Evolutionary conservation across 202 grass and related monocot genomes (phyloP), one percentile per base, ranked within the genome.

Genomic region (Bolboschoenoplectus hybrid): DNA sequence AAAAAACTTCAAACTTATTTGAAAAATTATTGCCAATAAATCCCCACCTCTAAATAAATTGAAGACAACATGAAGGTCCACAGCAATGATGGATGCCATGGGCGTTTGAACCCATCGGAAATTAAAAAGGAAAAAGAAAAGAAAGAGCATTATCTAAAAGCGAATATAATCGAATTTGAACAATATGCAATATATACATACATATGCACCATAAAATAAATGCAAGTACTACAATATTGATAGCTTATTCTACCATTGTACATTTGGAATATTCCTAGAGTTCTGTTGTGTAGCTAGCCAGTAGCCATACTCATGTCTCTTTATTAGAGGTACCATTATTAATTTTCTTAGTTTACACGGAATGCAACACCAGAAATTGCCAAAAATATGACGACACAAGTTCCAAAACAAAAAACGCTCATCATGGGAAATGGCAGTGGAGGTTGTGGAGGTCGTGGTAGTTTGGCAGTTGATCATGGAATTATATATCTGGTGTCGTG

Each of bases 271-370:
- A 69, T 46, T 66, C 38, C 5, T 39, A 69, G 71, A 49, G 9
- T 74, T 17, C 2, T 78, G 51, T 57, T 39, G 51, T 78, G 46
- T 78, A 78, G 35, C 32, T 78, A n/a, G 51, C 34, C 45, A 57
- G 26, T 26, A 26, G 26, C 26, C 26, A 26, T 26, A 26, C 26
- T 9, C 20, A 19, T 4, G 13, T 17, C 35, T 39, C 74, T 57
- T 57, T 40, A 78, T 58, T 38, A 13, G 74, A 38, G 52, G 6
- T 55, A 7, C 71, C 5, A 7, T 26, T 70, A 71, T 7, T 36
- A 39, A 40, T 7, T 69, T 78, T 52, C 74, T 57, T 78, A 40
- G 76, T 80, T 80, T 80, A 8, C 14, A 80, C 53, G 76, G 55
- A 43, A 60, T 60, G 55, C 36, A 3, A 2, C 7, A 13, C 13